Conservation (phyloP, 1,284 basidiomycete species). For the Ganoderma resinaceum region DNA sequence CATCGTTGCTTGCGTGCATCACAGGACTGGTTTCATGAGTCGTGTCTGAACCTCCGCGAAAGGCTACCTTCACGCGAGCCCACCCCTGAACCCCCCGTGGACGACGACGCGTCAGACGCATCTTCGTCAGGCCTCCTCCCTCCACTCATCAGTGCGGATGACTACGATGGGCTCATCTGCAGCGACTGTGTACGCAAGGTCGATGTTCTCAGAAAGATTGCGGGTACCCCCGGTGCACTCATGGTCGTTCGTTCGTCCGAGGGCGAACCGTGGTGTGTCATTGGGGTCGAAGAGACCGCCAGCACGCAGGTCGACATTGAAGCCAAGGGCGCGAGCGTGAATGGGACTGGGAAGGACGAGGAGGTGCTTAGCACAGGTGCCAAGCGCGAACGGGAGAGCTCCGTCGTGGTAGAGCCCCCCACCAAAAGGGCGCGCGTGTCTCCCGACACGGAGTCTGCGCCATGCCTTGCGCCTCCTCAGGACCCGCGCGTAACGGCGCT, state of each 20-base stretch:
- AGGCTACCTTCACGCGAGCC: conserved; percentile 56
- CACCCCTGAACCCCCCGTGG: conserved; percentile 36
- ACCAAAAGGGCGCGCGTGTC: conserved; percentile 54
- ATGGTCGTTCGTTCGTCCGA: conserved; percentile 62
- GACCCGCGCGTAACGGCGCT: conserved; percentile 37
- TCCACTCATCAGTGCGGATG: conserved; percentile 64
- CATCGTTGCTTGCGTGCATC: neutral
- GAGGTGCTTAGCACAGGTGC: conserved; percentile 37
- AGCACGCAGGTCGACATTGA: conserved; percentile 30
- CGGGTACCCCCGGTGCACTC: conserved; percentile 67
- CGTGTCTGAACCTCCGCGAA: conserved; percentile 79
- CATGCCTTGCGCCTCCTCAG: conserved; percentile 62
- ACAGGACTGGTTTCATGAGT: conserved; percentile 89
- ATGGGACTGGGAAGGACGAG: conserved; percentile 7
- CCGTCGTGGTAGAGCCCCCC: conserved; percentile 45
- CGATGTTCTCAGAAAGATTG: conserved; percentile 61
- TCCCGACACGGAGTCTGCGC: conserved; percentile 31
- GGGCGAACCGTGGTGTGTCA: conserved; percentile 56
- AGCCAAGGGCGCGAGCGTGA: conserved; percentile 7
- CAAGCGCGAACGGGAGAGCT: conserved; percentile 59
- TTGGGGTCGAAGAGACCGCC: conserved; percentile 42
- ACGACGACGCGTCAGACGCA: conserved; percentile 63
- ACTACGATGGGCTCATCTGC: conserved; percentile 80
- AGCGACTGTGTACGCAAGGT: conserved; percentile 63
- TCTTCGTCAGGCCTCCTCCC: conserved; percentile 71